Percentiles rank a stretch among this genome's conserved stretches.
Conservation (phyloP, 2,329 filamentous ascomycete species). For the Diaporthe velutina region DNA sequence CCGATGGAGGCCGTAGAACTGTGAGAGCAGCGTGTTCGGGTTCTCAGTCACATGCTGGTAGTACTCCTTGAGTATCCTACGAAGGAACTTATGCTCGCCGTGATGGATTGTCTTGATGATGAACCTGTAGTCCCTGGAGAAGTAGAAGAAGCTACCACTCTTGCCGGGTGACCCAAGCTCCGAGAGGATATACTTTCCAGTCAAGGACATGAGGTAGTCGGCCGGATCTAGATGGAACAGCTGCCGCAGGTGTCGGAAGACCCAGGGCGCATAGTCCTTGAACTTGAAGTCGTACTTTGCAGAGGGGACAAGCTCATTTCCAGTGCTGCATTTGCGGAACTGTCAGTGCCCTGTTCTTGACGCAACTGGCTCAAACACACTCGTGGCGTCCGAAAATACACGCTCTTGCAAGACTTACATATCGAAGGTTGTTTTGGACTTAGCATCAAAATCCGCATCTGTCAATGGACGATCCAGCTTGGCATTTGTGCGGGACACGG, state of each 20-base stretch:
- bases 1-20: slow-evolving; percentile 96
- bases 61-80: slow-evolving; percentile 89
- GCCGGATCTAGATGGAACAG: slow-evolving; percentile 94
- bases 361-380: not conserved
- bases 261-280: slow-evolving; percentile 99
- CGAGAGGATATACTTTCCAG: slow-evolving; percentile 98
- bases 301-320: slow-evolving; percentile 96
- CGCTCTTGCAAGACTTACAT: slow-evolving; percentile 72
- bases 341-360: slow-evolving; percentile 49
- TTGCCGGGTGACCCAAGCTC: slow-evolving; percentile 97
- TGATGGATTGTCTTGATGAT: slow-evolving; percentile 99
- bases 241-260: slow-evolving; percentile 90
- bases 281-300: slow-evolving; percentile 99
- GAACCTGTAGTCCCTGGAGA: slow-evolving; percentile 99
- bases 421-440: slow-evolving; percentile 99
- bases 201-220: slow-evolving; percentile 97
- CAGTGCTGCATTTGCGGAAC: slow-evolving; percentile 71
- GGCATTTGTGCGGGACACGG: slow-evolving; percentile 94
- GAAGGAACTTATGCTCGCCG: slow-evolving; percentile 88
- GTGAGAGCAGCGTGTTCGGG: slow-evolving; percentile 95
- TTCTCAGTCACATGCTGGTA: slow-evolving; percentile 91
- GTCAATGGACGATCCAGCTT: slow-evolving; percentile 94
- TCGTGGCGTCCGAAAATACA: not conserved
- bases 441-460: slow-evolving; percentile 91
- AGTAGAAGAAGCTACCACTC: slow-evolving; percentile 99